phyloP scores from a whole-genome alignment of 805 yeast species.

The Kurtzmaniella cleridarum region DNA sequence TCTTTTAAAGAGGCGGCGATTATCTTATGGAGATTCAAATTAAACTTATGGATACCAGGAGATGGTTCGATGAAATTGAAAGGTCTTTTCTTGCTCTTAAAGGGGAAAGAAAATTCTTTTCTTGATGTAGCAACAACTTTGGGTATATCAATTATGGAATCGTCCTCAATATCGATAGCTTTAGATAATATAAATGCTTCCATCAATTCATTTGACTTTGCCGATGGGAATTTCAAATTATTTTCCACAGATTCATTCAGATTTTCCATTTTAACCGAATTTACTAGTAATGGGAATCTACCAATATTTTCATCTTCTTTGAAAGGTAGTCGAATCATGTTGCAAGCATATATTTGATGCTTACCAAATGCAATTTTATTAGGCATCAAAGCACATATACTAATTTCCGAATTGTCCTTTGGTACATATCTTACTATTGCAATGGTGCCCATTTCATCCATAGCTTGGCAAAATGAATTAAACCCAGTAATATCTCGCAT shows the following conservation, averaged over 20 bases:
- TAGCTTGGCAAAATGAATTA: constrained; percentile 36
- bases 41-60: constrained; percentile 27
- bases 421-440: constrained; percentile 64
- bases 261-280: constrained; percentile 5
- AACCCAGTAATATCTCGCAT: constrained; percentile 30
- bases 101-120: not conserved
- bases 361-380: constrained; percentile 15
- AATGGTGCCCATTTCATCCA: constrained; percentile 41
- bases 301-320: constrained; percentile 70
- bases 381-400: constrained; percentile 53
- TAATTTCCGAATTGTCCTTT: constrained; percentile 42
- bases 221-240: constrained; percentile 5
- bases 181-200: constrained; percentile 24
- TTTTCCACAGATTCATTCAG: constrained; percentile 3
- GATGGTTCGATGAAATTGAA: constrained; percentile 19
- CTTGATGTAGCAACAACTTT: not conserved
- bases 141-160: not conserved
- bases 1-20: constrained; percentile 18
- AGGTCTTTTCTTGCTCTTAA: not conserved
- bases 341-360: constrained; percentile 33
- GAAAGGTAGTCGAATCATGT: constrained; percentile 58
- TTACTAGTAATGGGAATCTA: constrained; percentile 32
- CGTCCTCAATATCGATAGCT: constrained; percentile 16
- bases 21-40: constrained; percentile 18
- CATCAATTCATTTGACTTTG: constrained; percentile 19